Evolutionary conservation across 805 yeast genomes (phyloP).

Genomic region (Lipomyces chichibuensis): DNA sequence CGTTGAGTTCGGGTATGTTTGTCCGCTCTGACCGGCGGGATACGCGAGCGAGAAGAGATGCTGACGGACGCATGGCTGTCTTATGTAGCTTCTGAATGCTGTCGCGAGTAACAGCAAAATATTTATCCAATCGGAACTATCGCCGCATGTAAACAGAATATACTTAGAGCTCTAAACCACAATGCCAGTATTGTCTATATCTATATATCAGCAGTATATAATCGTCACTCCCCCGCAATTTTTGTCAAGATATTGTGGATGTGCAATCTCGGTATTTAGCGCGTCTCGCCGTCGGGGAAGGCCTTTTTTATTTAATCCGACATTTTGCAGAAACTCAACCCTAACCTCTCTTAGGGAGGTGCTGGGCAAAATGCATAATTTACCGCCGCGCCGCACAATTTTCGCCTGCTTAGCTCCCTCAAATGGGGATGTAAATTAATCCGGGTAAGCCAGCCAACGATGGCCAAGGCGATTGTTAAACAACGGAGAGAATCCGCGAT

Average conservation of each 20-base stretch:
- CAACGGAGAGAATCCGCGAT: background rate
- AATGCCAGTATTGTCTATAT: background rate
- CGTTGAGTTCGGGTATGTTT: conserved; percentile 42
- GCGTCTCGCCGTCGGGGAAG: too few relatives aligned
- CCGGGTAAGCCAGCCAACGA: background rate
- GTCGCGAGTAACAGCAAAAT: too few relatives aligned
- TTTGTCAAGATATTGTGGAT: background rate
- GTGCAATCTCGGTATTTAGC: background rate
- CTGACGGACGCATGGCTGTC: conserved; percentile 19
- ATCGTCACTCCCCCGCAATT: background rate
- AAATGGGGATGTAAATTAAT: background rate
- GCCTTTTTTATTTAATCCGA: too few relatives aligned
- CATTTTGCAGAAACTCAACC: background rate
- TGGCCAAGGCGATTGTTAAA: background rate
- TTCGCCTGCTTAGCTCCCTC: background rate
- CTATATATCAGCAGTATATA: background rate
- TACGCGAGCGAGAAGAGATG: conserved; percentile 13
- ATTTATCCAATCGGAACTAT: background rate
- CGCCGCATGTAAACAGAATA: background rate
- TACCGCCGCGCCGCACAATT: background rate
- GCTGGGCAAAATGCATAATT: too few relatives aligned
- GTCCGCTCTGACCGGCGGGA: conserved; percentile 38
- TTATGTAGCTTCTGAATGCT: background rate
- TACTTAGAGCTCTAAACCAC: background rate
- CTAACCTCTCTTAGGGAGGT: background rate